Base-by-base conservation (phyloP, 495 filamentous ascomycete species). In the Amniculicola lignicola region DNA sequence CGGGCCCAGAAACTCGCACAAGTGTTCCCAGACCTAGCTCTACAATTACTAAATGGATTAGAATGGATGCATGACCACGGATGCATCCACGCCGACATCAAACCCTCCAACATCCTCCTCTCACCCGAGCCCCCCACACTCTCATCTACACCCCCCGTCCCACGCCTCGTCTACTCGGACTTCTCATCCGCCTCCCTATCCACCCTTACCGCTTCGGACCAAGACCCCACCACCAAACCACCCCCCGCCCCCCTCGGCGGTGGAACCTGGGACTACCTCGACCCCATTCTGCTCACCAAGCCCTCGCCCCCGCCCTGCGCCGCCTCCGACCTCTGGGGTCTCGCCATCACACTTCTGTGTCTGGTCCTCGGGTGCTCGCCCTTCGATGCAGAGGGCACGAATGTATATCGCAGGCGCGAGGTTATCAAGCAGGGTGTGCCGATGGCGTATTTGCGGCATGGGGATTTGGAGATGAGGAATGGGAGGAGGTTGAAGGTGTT, bases 11-110 rank as follows among this genome's bases (percentile, higher is more conserved):
- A 54, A 25, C 51, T 71, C 3, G 44, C 51, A 19, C 22, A 21
- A 16, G n/a, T 63, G 0, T 72, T 67, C 19, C 63, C 67, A 4
- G 61, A 67, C 7, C 60, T 84, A 7, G 80, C 81, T 15, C 58
- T 63, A 27, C 69, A 73, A 31, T 69, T 84, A 4, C 70, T 83
- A 27, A 54, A 57, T 22, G 76, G 78, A 2, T 67, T 84, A 3
- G 62, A 63, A 10, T 84, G 79, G 74, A 67, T 85, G 14, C 77
- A 82, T 42, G 54, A 36, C 0, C 61, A 70, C 0, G 66, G 71
- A 2, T 69, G 81, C 31, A 70, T 83, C 14, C 79, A 82, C 54
- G 79, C 76, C 0, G 79, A 82, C 61, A 75, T 82, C 67, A 82
- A 82, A 56, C 79, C 79, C 0, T 71, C 70, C 14, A 82, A 81